Evolutionary conservation across 495 filamentous ascomycete genomes (phyloP).

Genomic region (Neurospora sp.): DNA sequence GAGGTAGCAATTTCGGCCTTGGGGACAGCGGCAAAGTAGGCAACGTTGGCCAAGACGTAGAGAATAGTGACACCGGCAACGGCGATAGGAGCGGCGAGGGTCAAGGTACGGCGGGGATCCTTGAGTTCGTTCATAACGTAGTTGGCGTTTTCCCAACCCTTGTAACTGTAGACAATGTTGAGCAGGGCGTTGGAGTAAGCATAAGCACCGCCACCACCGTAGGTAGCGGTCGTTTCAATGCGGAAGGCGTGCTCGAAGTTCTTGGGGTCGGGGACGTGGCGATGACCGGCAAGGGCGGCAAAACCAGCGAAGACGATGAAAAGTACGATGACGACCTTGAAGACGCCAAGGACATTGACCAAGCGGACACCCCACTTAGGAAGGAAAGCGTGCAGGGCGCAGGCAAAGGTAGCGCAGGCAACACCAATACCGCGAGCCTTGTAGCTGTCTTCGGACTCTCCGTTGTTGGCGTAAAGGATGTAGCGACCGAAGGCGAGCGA

Average conservation of each 20-base stretch:
- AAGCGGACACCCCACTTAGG: conserved; percentile 54
- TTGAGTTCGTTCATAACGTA: conserved; percentile 48
- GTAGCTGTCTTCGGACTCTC: conserved; percentile 43
- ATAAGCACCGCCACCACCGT: conserved; percentile 22
- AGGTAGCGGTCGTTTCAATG: conserved; percentile 21
- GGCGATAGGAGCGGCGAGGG: conserved; percentile 50
- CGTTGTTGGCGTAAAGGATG: conserved; percentile 49
- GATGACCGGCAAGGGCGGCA: conserved; percentile 17
- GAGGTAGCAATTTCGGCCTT: conserved; percentile 41
- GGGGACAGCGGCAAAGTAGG: conserved; percentile 41
- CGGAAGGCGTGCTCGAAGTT: conserved; percentile 25
- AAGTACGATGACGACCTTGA: conserved; percentile 56
- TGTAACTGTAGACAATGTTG: conserved; percentile 41
- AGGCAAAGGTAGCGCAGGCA: conserved; percentile 42
- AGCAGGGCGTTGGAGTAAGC: conserved; percentile 38
- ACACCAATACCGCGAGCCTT: conserved; percentile 51
- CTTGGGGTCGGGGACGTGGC: conserved; percentile 13
- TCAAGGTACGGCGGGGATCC: conserved; percentile 51
- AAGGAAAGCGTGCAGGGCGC: conserved; percentile 46
- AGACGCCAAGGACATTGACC: conserved; percentile 51
- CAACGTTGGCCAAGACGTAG: conserved; percentile 57
- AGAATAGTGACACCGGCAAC: conserved; percentile 46
- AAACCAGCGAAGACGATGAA: conserved; percentile 54
- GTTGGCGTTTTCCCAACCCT: conserved; percentile 38
- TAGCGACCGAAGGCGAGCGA: conserved; percentile 60